These are phyloP conservation scores for Prasinococcaceae sp. DNA, from an alignment of 139 green algal genomes.

Conservation along the genomic window DNA sequence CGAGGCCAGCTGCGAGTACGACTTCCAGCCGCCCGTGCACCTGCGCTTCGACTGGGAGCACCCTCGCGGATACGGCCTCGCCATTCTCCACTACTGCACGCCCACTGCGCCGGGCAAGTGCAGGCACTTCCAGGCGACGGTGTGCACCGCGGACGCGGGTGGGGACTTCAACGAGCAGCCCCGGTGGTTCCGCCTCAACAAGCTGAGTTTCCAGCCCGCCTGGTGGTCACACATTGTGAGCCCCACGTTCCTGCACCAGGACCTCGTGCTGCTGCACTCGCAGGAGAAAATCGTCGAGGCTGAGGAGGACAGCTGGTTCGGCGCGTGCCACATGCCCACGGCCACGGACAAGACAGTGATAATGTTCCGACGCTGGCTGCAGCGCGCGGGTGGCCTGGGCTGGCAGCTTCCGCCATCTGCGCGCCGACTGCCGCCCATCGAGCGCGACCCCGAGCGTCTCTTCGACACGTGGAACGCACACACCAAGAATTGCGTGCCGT, in stretches of 20 bases:
- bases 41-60: constrained; percentile 11
- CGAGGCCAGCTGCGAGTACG: constrained; percentile 1
- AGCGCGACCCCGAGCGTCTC: constrained; percentile 10
- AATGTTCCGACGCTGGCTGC: constrained; percentile 19
- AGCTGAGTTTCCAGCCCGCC: constrained; percentile 12
- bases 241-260: constrained; percentile 23
- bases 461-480: constrained; percentile 17
- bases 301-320: neutral
- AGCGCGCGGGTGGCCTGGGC: neutral
- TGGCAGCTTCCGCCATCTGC: neutral
- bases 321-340: neutral
- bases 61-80: neutral
- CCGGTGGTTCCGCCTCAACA: constrained; percentile 11
- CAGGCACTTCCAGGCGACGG: constrained; percentile 9
- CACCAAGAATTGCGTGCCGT: constrained; percentile 18
- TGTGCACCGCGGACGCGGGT: neutral
- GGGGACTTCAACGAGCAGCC: neutral
- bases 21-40: constrained; percentile 3
- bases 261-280: constrained; percentile 30
- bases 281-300: constrained; percentile 24
- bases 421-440: constrained; percentile 12
- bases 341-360: constrained; percentile 12
- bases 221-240: constrained; percentile 19
- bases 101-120: constrained; percentile 9
- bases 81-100: constrained; percentile 7